Conservation (phyloP, 306 rosid species). For the Fagus sylvatica region DNA sequence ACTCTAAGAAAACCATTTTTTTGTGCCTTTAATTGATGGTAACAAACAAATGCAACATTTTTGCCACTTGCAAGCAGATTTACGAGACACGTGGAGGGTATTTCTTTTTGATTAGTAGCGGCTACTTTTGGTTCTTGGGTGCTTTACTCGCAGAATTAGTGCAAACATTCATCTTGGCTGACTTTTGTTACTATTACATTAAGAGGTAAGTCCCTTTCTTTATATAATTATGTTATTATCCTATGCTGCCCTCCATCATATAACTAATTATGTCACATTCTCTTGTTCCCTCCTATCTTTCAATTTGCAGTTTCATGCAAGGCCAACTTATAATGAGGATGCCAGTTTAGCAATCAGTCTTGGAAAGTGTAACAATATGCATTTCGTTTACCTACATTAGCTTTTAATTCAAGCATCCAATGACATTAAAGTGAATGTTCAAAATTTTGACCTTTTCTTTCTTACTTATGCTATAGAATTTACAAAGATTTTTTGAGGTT, state of each 20-base stretch:
- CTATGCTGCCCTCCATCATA: not conserved
- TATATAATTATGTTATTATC: not conserved
- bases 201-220: conserved; percentile 44
- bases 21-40: not conserved
- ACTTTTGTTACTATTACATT: conserved; percentile 79
- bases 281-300: not conserved
- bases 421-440: not conserved
- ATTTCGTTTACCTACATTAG: conserved; percentile 1
- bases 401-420: not conserved
- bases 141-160: conserved; percentile 59
- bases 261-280: not conserved
- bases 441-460: not conserved
- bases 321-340: conserved; percentile 70
- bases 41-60: not conserved
- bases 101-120: conserved; percentile 37
- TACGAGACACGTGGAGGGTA: conserved; percentile 54
- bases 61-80: conserved; percentile 38
- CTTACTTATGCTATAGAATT: not conserved
- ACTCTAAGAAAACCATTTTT: not conserved
- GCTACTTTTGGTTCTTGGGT: conserved; percentile 57
- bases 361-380: not conserved
- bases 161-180: conserved; percentile 76
- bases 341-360: conserved; percentile 37
- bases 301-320: conserved; percentile 50
- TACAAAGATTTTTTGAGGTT: not conserved